Percentiles rank a stretch among this genome's conserved stretches.
These are phyloP conservation scores for Carex parvula DNA, from an alignment of 176 grass and related monocot genomes.

Conservation along the genomic window DNA sequence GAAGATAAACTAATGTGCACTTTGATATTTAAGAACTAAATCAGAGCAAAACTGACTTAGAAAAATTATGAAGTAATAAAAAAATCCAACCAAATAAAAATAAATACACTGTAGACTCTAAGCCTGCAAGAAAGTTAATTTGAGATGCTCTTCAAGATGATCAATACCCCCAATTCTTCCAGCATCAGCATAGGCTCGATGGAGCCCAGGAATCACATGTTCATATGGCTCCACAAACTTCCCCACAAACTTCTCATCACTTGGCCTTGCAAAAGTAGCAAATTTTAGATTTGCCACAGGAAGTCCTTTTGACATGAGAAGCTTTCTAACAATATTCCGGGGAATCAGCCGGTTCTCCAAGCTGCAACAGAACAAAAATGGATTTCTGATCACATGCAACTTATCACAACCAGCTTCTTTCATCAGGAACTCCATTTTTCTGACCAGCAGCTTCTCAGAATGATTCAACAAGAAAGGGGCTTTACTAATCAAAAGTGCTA, in stretches of 20 bases:
- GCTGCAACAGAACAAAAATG: slow-evolving; percentile 33
- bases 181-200: background rate
- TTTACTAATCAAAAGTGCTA: background rate
- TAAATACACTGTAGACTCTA: no score
- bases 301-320: slow-evolving; percentile 37
- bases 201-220: background rate
- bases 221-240: background rate
- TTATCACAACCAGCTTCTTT: slow-evolving; percentile 19
- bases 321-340: slow-evolving; percentile 26
- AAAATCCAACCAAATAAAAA: background rate
- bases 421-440: slow-evolving; percentile 50
- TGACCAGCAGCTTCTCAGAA: slow-evolving; percentile 11
- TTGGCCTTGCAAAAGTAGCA: background rate
- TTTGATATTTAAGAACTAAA: background rate
- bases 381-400: slow-evolving; percentile 3
- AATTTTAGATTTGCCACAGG: background rate
- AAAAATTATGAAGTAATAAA: background rate
- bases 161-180: background rate
- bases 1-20: background rate
- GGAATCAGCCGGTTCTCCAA: slow-evolving; percentile 50
- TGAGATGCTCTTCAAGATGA: background rate
- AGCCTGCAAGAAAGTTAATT: background rate
- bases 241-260: background rate
- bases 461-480: background rate
- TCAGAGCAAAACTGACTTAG: background rate